phyloP scores from a whole-genome alignment of 192 early-diverging fungal species.

The Coemansia asiatica region DNA sequence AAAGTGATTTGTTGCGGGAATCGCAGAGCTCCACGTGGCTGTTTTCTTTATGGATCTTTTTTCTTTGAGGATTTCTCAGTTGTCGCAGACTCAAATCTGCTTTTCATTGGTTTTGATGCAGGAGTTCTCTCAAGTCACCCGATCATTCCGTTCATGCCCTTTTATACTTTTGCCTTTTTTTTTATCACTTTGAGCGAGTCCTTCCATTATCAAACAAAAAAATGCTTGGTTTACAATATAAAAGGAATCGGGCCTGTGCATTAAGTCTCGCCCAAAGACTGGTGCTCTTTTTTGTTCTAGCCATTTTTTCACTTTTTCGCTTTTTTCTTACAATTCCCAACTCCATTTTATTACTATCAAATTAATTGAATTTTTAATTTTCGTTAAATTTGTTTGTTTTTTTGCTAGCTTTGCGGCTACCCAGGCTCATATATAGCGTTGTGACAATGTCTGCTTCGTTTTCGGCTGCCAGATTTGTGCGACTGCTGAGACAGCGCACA shows the following conservation, averaged over 20 bases:
- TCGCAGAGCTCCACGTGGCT: slow-evolving; percentile 1
- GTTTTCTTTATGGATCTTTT: not conserved
- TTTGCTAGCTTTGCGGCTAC: slow-evolving; percentile 4
- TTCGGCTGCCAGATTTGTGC: slow-evolving; percentile 36
- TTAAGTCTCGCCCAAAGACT: not conserved
- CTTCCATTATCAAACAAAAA: not conserved
- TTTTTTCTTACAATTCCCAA: too few relatives aligned
- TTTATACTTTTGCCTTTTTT: not conserved
- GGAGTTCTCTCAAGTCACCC: not conserved
- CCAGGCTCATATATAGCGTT: not conserved
- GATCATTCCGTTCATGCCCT: slow-evolving; percentile 3
- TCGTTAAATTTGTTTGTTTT: slow-evolving; percentile 1
- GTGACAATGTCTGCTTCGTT: slow-evolving; percentile 32
- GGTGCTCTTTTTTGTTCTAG: too few relatives aligned
- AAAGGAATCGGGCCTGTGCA: not conserved
- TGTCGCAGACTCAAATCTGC: not conserved
- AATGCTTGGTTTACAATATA: not conserved
- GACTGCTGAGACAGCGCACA: slow-evolving; percentile 28
- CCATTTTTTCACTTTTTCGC: not conserved
- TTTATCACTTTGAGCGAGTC: not conserved
- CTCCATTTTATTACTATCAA: too few relatives aligned
- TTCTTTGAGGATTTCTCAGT: not conserved
- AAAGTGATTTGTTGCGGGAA: not conserved
- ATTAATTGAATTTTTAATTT: too few relatives aligned
- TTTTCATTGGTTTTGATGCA: not conserved